Evolutionary conservation across 768 basidiomycete genomes (phyloP).

Genomic region (Hortiboletus flavorubellus): DNA sequence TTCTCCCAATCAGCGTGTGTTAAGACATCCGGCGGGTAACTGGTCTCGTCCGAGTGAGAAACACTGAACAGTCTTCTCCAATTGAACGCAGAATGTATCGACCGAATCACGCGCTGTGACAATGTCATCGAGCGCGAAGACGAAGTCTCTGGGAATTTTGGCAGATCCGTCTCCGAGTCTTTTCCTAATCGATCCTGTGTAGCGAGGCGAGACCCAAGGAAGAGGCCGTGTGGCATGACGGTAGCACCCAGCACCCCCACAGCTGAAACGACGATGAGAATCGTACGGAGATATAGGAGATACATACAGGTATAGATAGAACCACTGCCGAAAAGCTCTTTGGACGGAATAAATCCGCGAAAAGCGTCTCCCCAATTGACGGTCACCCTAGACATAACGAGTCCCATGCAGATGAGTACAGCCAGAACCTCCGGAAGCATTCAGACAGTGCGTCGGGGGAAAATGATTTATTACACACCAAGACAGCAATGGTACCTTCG

Average conservation of each 20-base stretch:
- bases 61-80: conserved; percentile 24
- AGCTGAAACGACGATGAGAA: conserved; percentile 36
- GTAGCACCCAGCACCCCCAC: conserved; percentile 81
- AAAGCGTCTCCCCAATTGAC: conserved; percentile 76
- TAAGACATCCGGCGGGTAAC: conserved; percentile 30
- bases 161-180: conserved; percentile 17
- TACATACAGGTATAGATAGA: conserved; percentile 63
- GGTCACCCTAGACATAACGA: conserved; percentile 68
- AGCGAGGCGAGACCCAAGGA: conserved; percentile 81
- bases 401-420: conserved; percentile 74
- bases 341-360: conserved; percentile 72
- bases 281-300: conserved; percentile 6
- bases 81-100: conserved; percentile 4
- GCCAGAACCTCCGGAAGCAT: conserved; percentile 47
- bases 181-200: conserved; percentile 70
- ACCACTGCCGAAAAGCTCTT: conserved; percentile 50
- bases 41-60: conserved; percentile 18
- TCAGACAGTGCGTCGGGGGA: not conserved
- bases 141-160: conserved; percentile 3
- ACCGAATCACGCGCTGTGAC: conserved; percentile 11
- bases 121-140: conserved; percentile 21
- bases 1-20: conserved; percentile 56
- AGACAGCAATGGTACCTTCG: conserved; percentile 56
- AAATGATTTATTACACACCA: conserved; percentile 42
- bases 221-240: conserved; percentile 93